These are phyloP conservation scores for Leccinum sublutescens DNA, from an alignment of 768 basidiomycete genomes.

Conservation along the genomic window DNA sequence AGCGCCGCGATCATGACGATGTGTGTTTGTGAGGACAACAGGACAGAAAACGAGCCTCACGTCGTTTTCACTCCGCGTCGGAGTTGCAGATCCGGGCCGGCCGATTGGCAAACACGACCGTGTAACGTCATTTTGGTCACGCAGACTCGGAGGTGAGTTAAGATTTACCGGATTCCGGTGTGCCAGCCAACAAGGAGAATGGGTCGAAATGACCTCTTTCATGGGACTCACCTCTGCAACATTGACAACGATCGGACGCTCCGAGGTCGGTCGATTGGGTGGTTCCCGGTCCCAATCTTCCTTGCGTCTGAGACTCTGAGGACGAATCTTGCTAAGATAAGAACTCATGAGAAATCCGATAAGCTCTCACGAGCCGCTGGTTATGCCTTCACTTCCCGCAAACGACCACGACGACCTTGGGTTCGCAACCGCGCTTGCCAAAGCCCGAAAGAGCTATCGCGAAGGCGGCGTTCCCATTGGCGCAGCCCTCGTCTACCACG, in stretches of 20 bases:
- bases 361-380: not conserved
- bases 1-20: conserved; percentile 42
- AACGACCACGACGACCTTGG: conserved; percentile 29
- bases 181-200: not conserved
- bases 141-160: not conserved
- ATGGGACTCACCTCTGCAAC: not conserved
- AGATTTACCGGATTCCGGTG: not conserved
- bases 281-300: not conserved
- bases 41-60: not conserved
- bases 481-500: conserved; percentile 41
- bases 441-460: conserved; percentile 45
- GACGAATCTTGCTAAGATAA: not conserved
- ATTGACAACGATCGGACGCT: not conserved
- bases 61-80: conserved; percentile 11
- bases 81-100: conserved; percentile 7
- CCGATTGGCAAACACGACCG: not conserved
- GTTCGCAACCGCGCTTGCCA: conserved; percentile 32
- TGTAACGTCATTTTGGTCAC: too few species aligned
- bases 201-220: not conserved
- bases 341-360: not conserved
- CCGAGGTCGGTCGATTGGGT: not conserved
- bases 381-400: not conserved
- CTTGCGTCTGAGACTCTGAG: not conserved
- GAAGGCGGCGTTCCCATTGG: conserved; percentile 66
- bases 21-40: conserved; percentile 8